Evolutionary conservation across 129 eudicot genomes (phyloP), one percentile per base, ranked within the genome.

Genomic region (Smallanthus sonchifolius): DNA sequence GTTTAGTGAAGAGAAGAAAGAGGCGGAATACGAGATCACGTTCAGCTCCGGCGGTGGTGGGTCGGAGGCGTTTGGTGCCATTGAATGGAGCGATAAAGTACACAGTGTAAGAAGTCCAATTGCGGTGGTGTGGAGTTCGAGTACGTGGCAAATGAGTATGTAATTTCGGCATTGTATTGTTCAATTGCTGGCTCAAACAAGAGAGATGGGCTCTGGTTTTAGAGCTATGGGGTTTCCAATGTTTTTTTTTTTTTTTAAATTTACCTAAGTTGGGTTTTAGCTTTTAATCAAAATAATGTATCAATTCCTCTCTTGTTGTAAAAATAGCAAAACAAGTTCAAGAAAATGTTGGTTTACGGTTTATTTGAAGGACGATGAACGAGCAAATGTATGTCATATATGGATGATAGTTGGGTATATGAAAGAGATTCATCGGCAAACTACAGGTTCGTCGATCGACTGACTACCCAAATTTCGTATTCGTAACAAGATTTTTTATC

Each of bases 31-130:
- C 11, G 95, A 95, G 84, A 69, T 91, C 28, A 82, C 80, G 0
- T 91, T 95, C 57, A 78, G 76, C 32, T 80, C 90, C 24, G 45
- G 42, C 2, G 76, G 44, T 10, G 67, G 78, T 14, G 79, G 39
- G 7, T 1, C 32, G 13, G 83, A 83, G 10, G 84, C 87, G 7
- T 95, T 88, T 80, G 99, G 99, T 10, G 82, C 97, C 6, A 78
- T 95, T 19, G 96, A 80, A 45, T 95, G 99, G 99, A 88, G 68
- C 3, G 96, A 95, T 62, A 97, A 97, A 6, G 62, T 35, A 34
- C 99, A 95, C 74, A 67, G 64, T 4, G 99, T 95, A 61, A 91
- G 96, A 81, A 95, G 99, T 74, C 96, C 97, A 8, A 84, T 95
- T 35, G 97, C 94, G 7, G 97, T 83, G 47, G 61, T 60, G 0